Evolutionary conservation across 2,329 filamentous ascomycete species (phyloP), one percentile per base, ranked within the genome.

Genomic region (Paracamarosporium sp.): DNA sequence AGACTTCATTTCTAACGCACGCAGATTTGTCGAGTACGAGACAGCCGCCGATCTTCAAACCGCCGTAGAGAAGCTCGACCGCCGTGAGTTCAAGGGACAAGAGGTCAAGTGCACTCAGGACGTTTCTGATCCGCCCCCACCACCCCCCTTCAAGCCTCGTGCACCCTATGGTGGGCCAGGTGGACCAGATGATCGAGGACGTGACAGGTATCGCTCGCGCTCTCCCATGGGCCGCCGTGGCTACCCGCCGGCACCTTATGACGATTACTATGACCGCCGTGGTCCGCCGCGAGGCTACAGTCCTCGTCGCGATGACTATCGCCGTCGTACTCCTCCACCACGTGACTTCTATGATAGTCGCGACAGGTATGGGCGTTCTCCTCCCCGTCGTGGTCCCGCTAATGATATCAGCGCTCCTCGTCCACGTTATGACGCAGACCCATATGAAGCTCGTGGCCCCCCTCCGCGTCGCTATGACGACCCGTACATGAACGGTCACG

Each of bases 21-120:
- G 7, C 52, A 97, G 94, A 72, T 98, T 97, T 77, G 94, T 99
- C 75, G 95, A 99, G 77, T 99, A 97, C 73, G 95, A 99, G 81
- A 96, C 92, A 61, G 90, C 90, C 57, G 89, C 88, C 66, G 95
- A 99, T 73, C 82, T 99, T 58, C 92, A 91, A 76, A 90, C 89
- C 59, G 95, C 95, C 53, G 92, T 98, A 56, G 93, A 97, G 78
- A 97, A 97, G 80, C 90, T 99, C 62, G 93, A 98, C 77, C 88
- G 88, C 65, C 89, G 88, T 75, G 93, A 97, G 73, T 98, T 98
- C 80, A 97, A 97, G 83, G 93, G 92, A 69, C 88, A 88, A 65
- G 86, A 88, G 65, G 94, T 99, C 67, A 89, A 86, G 66, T 99
- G 95, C 79, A 83, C 91, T 70, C 88, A 92, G 71, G 93, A 97